Evolutionary conservation across 768 basidiomycete genomes (phyloP), one percentile per base, ranked within the genome.

Genomic region (Russula virescens): DNA sequence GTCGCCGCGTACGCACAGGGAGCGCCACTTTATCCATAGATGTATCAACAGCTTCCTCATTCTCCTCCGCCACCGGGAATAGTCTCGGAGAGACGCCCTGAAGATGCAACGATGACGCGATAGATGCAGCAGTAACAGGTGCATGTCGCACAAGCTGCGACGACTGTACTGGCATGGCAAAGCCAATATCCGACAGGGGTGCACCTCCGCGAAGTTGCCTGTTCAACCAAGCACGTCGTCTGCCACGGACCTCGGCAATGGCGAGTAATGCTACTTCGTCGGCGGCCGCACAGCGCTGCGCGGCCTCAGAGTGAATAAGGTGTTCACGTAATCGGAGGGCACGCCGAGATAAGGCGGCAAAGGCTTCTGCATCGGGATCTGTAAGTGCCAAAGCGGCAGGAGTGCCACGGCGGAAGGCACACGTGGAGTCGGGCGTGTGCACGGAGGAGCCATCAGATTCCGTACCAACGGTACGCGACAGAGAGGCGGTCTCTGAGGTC

Each of bases 141-240:
- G 63, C 56, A 62, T 61, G 70, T 13, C 72, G 70, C 31, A 62
- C 72, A n/a, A 88, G 77, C 1, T 80, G 80, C 18, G 84, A 86
- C 60, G 79, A 79, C 25, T 69, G 75, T 64, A 77, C 72, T 0
- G 86, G 85, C 49, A 74, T 75, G 13, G 81, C 78, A 56, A 88
- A 76, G 1, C 79, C 81, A 59, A 83, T 45, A 40, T 78, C 75
- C 14, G 71, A 67, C 25, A 75, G 65, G 2, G 71, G 69, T 19
- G 74, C 72, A 10, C 73, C 67, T 54, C 74, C 73, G 53, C 78
- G 69, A 62, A 81, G 76, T 21, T 78, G 77, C 40, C 79, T 75
- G 64, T 82, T 82, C 58, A 82, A 77, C 88, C 88, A 90, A 8
- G 88, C 88, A 11, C 86, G 77, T 34, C 88, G 78, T 43, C 82